Evolutionary conservation across 1,139 yeast genomes (phyloP), one percentile per base, ranked within the genome.

Genomic region (Pichia sp.): DNA sequence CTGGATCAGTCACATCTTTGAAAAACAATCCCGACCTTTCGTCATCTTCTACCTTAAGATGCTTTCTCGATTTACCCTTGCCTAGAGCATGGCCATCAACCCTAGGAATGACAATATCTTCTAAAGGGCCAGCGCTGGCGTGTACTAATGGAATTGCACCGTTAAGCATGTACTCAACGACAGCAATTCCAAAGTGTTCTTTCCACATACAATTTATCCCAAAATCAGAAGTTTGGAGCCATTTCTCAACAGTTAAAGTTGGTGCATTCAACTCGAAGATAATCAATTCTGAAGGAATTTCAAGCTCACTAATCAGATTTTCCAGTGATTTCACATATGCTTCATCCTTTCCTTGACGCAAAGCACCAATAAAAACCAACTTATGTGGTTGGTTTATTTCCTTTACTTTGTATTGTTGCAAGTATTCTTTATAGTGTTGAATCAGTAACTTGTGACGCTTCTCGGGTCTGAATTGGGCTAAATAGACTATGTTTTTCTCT

Each of bases 191-290:
- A 68, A 95, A 95, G 73, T 95, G 99, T 73, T 95, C 99, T 70
- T 95, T 93, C 99, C 99, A 95, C 99, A 95, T 95, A 31, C 97
- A 93, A 66, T 95, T 92, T 49, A 93, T 75, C 3, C 99, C 99
- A 63, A 81, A 84, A 43, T 84, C 81, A 2, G 92, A 81, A 8
- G 71, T 72, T n/a, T 75, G 66, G 48, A 95, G 74, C 59, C 80
- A 78, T 38, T 71, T 65, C 47, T 80, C 75, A 20, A 95, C 84
- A 31, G 76, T 79, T 2, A 74, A 76, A 73, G 90, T 89, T 6
- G 90, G 78, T 45, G 93, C 86, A 69, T 93, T 96, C 7, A 88
- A 79, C 3, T 84, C 77, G 63, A 93, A 87, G 50, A 82, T 81
- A 48, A 91, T 80, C 52, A 74, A 71, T 2, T 74, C 76, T 0